phyloP scores from a whole-genome alignment of 345 rosid genomes.

The rapeseed (Brassica napus) region DNA sequence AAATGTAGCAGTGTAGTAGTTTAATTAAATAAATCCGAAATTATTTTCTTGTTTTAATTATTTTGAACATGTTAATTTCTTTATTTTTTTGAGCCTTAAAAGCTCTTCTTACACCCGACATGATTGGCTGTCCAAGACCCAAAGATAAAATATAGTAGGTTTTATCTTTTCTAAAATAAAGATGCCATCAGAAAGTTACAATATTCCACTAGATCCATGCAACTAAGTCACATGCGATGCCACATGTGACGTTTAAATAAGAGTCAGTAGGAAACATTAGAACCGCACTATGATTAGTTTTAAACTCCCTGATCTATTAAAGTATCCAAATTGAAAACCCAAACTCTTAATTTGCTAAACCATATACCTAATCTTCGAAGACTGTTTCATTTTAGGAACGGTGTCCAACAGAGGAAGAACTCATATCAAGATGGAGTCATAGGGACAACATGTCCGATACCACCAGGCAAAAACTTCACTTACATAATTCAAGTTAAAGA shows the following conservation, averaged over 20 bases:
- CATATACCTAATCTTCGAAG: background rate
- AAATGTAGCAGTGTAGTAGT: background rate
- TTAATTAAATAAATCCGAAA: background rate
- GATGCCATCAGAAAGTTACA: constrained; percentile 4
- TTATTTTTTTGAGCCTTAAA: constrained; percentile 14
- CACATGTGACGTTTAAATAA: constrained; percentile 25
- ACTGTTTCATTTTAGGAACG: constrained; percentile 54
- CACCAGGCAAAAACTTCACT: constrained; percentile 80
- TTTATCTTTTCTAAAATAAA: background rate
- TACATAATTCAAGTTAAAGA: constrained; percentile 85
- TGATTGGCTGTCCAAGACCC: constrained; percentile 29
- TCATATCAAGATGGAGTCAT: constrained; percentile 84
- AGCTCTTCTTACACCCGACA: constrained; percentile 37
- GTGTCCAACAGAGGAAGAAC: constrained; percentile 85
- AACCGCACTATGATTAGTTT: background rate
- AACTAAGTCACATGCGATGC: constrained; percentile 34
- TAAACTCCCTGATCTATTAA: background rate
- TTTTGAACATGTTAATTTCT: background rate
- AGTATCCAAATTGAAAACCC: background rate
- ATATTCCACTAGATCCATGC: constrained; percentile 16
- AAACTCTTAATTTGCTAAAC: background rate
- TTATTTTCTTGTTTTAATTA: background rate
- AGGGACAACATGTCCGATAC: constrained; percentile 93
- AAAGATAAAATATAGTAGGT: background rate
- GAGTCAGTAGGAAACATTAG: constrained; percentile 28